Evolutionary conservation across 345 rosid genomes (phyloP).

Genomic region (Ceriops zippeliana): DNA sequence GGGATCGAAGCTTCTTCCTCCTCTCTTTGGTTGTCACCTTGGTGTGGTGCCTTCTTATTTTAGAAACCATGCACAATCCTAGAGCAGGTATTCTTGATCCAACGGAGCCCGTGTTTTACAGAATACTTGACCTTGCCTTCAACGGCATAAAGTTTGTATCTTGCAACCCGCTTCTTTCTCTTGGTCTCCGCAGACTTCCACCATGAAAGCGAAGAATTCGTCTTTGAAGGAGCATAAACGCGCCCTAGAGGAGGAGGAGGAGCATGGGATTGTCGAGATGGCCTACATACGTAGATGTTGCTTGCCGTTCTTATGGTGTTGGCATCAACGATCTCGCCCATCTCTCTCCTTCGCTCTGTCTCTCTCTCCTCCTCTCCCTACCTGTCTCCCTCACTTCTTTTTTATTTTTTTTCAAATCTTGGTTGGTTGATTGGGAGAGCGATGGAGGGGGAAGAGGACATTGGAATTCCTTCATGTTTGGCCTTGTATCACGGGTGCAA

Average conservation of each 20-base stretch:
- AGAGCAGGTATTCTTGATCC: constrained; percentile 1
- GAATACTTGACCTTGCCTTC: background rate
- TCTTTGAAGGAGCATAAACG: background rate
- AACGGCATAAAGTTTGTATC: background rate
- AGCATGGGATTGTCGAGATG: background rate
- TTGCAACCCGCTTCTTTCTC: background rate
- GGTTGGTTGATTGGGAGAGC: background rate
- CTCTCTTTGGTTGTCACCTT: background rate
- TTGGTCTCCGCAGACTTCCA: background rate
- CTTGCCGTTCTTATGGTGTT: too few species aligned
- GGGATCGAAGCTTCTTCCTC: constrained; percentile 7
- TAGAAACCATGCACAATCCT: constrained; percentile 6
- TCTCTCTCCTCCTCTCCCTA: too few species aligned
- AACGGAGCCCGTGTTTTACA: background rate
- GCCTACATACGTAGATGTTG: too few species aligned
- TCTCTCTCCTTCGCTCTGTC: background rate
- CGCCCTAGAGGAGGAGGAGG: background rate
- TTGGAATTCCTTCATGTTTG: background rate
- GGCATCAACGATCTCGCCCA: background rate
- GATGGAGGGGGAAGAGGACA: background rate
- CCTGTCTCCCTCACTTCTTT: too few species aligned
- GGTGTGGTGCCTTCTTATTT: background rate
- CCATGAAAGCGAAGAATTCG: background rate
- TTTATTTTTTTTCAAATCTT: too few species aligned
- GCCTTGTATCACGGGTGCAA: background rate